phyloP scores from a whole-genome alignment of 2,329 filamentous ascomycete species.

The Paecilomyces fulvus region DNA sequence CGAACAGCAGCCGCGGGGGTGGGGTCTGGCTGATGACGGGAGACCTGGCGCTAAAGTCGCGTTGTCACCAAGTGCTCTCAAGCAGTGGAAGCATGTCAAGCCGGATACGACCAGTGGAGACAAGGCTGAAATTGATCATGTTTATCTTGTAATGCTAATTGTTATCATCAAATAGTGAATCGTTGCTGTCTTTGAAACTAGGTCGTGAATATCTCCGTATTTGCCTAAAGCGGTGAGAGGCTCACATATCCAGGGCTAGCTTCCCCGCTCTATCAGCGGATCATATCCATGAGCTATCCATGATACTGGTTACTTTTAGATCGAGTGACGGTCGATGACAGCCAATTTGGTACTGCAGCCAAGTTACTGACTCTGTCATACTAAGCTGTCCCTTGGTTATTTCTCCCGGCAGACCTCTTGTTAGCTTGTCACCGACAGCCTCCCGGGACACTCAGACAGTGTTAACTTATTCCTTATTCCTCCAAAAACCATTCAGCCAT shows the following conservation, averaged over 20 bases:
- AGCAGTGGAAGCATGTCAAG: neutral
- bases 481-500: neutral
- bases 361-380: neutral
- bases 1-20: neutral
- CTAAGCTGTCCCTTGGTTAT: neutral
- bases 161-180: neutral
- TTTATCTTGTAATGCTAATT: neutral
- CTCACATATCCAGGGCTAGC: neutral
- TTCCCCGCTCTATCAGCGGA: neutral
- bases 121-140: neutral
- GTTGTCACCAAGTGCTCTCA: neutral
- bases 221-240: neutral
- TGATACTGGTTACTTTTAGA: neutral
- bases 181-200: neutral
- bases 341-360: neutral
- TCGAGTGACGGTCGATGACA: neutral
- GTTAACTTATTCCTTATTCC: neutral
- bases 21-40: neutral
- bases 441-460: neutral
- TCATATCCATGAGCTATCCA: neutral
- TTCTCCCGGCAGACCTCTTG: neutral
- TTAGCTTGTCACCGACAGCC: neutral
- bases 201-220: neutral
- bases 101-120: neutral
- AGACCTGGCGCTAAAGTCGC: neutral